phyloP scores from a whole-genome alignment of 176 grass and related monocot genomes.

The Cocos nucifera region DNA sequence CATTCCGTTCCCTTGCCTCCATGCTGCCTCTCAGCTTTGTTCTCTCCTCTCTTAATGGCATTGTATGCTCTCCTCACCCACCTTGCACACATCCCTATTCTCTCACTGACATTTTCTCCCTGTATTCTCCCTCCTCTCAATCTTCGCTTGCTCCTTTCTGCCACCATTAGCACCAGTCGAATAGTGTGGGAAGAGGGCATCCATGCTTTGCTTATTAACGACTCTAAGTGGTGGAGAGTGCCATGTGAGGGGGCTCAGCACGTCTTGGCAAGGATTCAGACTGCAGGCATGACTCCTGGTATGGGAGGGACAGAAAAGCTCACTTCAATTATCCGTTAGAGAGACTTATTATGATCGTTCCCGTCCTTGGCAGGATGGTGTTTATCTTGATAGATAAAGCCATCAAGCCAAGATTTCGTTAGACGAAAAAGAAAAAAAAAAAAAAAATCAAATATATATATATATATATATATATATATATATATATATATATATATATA shows the following conservation, averaged over 20 bases:
- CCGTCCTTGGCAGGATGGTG: too few relatives aligned
- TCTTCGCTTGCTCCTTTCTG: background rate
- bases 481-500: too few relatives aligned
- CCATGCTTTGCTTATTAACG: background rate
- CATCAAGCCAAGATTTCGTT: too few relatives aligned
- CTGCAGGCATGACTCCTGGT: too few relatives aligned
- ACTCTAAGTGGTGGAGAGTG: too few relatives aligned
- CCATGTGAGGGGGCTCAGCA: background rate
- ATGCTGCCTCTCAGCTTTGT: background rate
- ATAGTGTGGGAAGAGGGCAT: background rate
- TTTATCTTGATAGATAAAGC: too few relatives aligned
- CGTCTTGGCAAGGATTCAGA: background rate
- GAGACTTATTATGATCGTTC: too few relatives aligned
- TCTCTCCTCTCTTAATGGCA: background rate
- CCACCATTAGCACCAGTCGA: background rate
- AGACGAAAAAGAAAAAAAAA: too few relatives aligned
- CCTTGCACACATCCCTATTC: constrained; percentile 1
- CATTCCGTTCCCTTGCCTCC: background rate
- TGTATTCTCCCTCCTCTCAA: background rate
- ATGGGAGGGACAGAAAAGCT: too few relatives aligned
- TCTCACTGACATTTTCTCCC: background rate
- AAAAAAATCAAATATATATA: too few relatives aligned
- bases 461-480: too few relatives aligned
- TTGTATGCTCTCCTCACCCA: constrained; percentile 2
- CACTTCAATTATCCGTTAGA: too few relatives aligned